Evolutionary conservation across 768 basidiomycete species (phyloP), one percentile per base, ranked within the genome.

Genomic region (Russula ochroleuca): DNA sequence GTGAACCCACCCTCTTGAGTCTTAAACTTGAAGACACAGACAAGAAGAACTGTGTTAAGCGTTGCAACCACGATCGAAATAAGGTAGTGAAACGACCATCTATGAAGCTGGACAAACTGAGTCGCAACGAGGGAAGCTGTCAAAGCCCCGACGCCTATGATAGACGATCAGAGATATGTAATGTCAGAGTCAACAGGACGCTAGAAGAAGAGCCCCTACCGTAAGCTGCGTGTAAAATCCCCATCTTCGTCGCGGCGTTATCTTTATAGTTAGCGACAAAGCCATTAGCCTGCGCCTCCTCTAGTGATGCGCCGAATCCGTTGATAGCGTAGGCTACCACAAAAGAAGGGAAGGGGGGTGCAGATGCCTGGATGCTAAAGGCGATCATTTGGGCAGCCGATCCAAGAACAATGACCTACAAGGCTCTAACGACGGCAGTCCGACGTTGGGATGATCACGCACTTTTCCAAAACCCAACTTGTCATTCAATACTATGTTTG

Each of bases 21-120:
- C 70, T 84, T 85, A 55, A 88, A 74, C n/a, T 83, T 79, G 74
- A 94, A 93, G 4, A 89, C 82, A 2, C 69, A 61, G 2, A 80
- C 66, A 5, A 94, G 73, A 4, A 84, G 57, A 14, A 80, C 43
- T 1, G 80, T 77, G 66, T 89, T 92, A 47, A 76, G 66, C 17
- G 84, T 59, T 0, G 88, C 84, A n/a, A 94, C 67, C 1, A 83
- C 86, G 0, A 93, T 73, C 0, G 90, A 90, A 1, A 76, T 76
- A 10, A 93, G 78, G 69, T 85, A 94, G 71, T 93, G 88, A 72
- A 88, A 87, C 0, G 85, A 88, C 92, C 92, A 94, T 38, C 76
- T 79, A 0, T 67, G 72, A 25, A 83, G 69, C 61, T 84, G 82
- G 0, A 89, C 78, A 67, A 95, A 94, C 62, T 92, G 88, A 0